Base-by-base conservation (phyloP, 306 rosid genomes). In the Delonix regia region DNA sequence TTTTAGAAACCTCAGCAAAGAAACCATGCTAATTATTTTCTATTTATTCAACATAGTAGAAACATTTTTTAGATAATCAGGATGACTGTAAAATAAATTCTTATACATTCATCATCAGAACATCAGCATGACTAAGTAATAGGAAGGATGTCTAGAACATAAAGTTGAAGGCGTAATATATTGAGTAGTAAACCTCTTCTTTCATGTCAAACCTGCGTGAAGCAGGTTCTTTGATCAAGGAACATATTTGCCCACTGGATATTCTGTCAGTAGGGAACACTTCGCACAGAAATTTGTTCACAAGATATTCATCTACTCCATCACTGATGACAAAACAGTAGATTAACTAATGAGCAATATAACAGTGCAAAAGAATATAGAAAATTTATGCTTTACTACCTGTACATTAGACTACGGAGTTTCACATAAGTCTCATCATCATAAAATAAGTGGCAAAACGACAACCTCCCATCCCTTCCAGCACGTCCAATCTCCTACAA, bases 401-500 rank as follows among this genome's bases (percentile, higher is more conserved):
- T 89, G 85, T 88, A 77, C 92, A 86, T 86, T 36, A 94, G 94
- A 88, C 99, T 94, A 64, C 94, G 97, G 34, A 92, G 97, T 86
- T 91, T 94, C 84, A 88, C 84, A 79, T 87, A 92, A 7, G 88
- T 92, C 49, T 80, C 91, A 74, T 86, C 88, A 13, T 94, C 99
- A 67, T 86, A 90, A 82, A 90, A 91, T 18, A 94, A 88, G 87
- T 92, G 98, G 84, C 99, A 92, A 84, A 78, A 83, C 52, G 95
- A 92, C 84, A 84, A 79, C 84, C 97, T 88, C 78, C 97, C 99
- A 87, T 94, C 97, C 82, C 96, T 88, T 62, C 98, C 94, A 68
- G 99, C 97, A 73, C 99, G 95, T 52, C 96, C 99, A 48, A 91
- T 92, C 76, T 94, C 99, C 98, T 94, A 82, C 72, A 83, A 49